Base-by-base conservation (phyloP, 75 land plant genomes). In the Isoetes taiwanensis region DNA sequence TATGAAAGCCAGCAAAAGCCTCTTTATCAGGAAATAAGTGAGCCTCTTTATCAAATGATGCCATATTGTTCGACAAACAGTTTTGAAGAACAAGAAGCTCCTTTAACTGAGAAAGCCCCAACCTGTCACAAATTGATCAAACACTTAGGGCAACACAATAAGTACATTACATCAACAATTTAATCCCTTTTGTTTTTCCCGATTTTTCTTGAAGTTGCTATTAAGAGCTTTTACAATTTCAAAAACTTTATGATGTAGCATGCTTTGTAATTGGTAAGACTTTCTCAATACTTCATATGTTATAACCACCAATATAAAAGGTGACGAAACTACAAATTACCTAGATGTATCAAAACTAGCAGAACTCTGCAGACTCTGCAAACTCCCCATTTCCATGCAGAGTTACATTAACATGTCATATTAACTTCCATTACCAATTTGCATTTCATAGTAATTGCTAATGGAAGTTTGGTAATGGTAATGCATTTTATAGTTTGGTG, bases 21-120 rank as follows among this genome's bases (percentile, higher is more conserved):
- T n/a, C n/a, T n/a, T n/a, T n/a, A n/a, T n/a, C n/a, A n/a, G n/a
- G n/a, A n/a, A n/a, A n/a, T n/a, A n/a, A n/a, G n/a, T n/a, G n/a
- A n/a, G n/a, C n/a, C n/a, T n/a, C n/a, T n/a, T n/a, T n/a, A n/a
- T n/a, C n/a, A n/a, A n/a, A n/a, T n/a, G n/a, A n/a, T n/a, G n/a
- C n/a, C n/a, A n/a, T 80, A 32, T 94, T 86, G 39, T 94, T 90
- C 24, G 90, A 73, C 54, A 94, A 76, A 61, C 90, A 81, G 30
- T 94, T 78, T 19, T 95, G 99, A 63, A 88, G 79, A 34, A 94
- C 99, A 59, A 76, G 71, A 35, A 94, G 87, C 99, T 69, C 84
- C 88, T 69, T 88, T 59, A 9, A 94, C 86, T 34, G 99, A 88
- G 66, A 94, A 94, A 54, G 90, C 96, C 34, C 99, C 99, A 67